Evolutionary conservation across 1,284 basidiomycete genomes (phyloP).

Genomic region (Pseudozyma hubeiensis): DNA sequence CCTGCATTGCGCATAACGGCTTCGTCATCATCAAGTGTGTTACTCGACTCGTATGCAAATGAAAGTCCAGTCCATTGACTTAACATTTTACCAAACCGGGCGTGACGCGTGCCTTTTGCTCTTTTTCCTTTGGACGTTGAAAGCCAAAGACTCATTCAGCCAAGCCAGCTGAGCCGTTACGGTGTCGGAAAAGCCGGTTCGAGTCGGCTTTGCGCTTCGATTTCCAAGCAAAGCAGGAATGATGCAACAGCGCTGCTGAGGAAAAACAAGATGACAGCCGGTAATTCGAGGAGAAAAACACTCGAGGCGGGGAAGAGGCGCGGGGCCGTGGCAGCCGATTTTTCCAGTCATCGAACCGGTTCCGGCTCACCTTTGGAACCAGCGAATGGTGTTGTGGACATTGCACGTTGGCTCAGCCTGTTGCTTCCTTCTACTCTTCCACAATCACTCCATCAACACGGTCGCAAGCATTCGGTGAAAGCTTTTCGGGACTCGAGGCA

Average conservation of each 20-base stretch:
- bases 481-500: no score
- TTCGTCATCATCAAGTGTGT: no score
- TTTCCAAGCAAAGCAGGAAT: background rate
- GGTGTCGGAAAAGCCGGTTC: constrained; percentile 13
- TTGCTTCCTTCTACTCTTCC: background rate
- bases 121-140: constrained; percentile 2
- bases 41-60: no score
- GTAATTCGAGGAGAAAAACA: background rate
- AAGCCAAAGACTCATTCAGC: background rate
- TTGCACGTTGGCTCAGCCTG: constrained; percentile 7
- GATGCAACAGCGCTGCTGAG: background rate
- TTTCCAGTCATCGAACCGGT: constrained; percentile 6
- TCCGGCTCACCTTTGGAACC: constrained; percentile 12
- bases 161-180: background rate
- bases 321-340: constrained; percentile 1
- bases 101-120: background rate
- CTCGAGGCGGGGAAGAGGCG: constrained; percentile 15
- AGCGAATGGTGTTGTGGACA: constrained; percentile 4
- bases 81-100: no score
- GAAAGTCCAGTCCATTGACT: no score
- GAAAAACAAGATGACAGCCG: background rate
- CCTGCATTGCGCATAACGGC: no score
- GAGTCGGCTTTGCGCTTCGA: constrained; percentile 10
- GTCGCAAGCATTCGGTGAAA: no score
- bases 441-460: background rate